Evolutionary conservation across 2,329 filamentous ascomycete species (phyloP).

Genomic region (Penicillium oxalicum): DNA sequence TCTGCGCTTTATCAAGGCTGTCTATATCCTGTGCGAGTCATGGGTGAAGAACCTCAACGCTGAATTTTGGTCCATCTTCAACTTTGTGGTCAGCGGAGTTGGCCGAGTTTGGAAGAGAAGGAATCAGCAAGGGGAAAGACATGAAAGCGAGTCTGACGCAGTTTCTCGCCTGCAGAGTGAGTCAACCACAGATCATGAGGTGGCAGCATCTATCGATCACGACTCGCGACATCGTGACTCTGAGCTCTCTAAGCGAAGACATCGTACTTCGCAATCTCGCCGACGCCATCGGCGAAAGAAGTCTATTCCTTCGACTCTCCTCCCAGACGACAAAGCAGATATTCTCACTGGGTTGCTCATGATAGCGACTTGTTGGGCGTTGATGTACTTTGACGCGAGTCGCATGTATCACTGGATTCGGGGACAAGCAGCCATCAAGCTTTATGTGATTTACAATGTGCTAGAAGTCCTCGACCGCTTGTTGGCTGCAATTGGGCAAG

Average conservation of each 20-base stretch:
- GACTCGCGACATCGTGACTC: constrained; percentile 15
- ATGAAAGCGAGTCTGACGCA: constrained; percentile 17
- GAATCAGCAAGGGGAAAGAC: constrained; percentile 22
- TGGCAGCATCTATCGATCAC: constrained; percentile 12
- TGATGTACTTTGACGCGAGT: constrained; percentile 91
- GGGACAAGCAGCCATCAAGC: constrained; percentile 91
- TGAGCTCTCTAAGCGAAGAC: constrained; percentile 23
- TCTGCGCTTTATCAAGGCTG: constrained; percentile 74
- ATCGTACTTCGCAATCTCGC: constrained; percentile 29
- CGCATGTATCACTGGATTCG: constrained; percentile 98
- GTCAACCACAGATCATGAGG: constrained; percentile 14
- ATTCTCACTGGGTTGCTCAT: constrained; percentile 86
- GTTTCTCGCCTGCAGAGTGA: constrained; percentile 13
- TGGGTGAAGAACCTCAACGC: constrained; percentile 67
- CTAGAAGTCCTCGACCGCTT: constrained; percentile 85
- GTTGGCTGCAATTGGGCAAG: constrained; percentile 85
- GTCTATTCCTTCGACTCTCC: constrained; percentile 76
- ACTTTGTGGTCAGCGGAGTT: constrained; percentile 72
- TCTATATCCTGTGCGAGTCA: constrained; percentile 70
- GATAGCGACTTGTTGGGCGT: constrained; percentile 71
- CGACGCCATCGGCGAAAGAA: constrained; percentile 65
- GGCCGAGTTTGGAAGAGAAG: constrained; percentile 69
- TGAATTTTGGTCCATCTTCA: constrained; percentile 65
- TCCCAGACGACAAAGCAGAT: constrained; percentile 90
- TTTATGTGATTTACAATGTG: constrained; percentile 98